Base-by-base conservation (phyloP, 257 asterid genomes). In the Leptodermis oblonga region DNA sequence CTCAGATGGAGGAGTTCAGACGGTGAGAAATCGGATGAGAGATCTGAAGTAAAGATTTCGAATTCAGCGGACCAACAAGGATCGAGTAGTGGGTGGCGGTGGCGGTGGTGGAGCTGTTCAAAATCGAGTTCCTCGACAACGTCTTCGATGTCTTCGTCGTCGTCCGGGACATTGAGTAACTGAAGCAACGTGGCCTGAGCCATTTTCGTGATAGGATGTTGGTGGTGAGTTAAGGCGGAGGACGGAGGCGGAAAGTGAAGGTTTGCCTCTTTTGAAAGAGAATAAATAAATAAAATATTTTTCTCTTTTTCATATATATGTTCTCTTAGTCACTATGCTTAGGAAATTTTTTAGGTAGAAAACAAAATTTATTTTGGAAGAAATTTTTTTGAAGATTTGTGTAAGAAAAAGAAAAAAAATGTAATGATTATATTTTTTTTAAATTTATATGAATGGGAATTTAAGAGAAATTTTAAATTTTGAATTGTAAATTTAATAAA, bases 51-150 rank as follows among this genome's bases (percentile, higher is more conserved):
- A 60, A 70, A 73, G 76, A 43, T 48, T 18, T 72, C 80, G 77
- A 74, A 74, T 74, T 64, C 79, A 69, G 46, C n/a, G 36, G 78
- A 48, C 76, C 78, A 74, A 68, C 49, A 62, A 28, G 81, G 79
- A 17, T 60, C 61, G 52, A 76, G 45, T 31, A 64, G 55, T 49
- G 23, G 67, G 39, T 37, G 31, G 1, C 43, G 66, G 56, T 25
- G 34, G 42, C 3, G 69, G 70, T 25, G 20, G 5, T 62, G 7
- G 9, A 63, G 37, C 26, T 33, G 69, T 25, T 37, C 26, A 39
- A 64, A 41, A 0, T 67, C 69, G 34, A 33, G 46, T 30, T 67
- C 73, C 42, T 67, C 69, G 11, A 48, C 63, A 11, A 56, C 52
- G 71, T 67, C 72, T 23, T 69, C 65, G 17, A 65, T 72, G 22